Percentiles rank a stretch among this genome's conserved stretches.
Evolutionary conservation across 805 yeast genomes (phyloP).

Genomic region (Barnettozyma pratensis): DNA sequence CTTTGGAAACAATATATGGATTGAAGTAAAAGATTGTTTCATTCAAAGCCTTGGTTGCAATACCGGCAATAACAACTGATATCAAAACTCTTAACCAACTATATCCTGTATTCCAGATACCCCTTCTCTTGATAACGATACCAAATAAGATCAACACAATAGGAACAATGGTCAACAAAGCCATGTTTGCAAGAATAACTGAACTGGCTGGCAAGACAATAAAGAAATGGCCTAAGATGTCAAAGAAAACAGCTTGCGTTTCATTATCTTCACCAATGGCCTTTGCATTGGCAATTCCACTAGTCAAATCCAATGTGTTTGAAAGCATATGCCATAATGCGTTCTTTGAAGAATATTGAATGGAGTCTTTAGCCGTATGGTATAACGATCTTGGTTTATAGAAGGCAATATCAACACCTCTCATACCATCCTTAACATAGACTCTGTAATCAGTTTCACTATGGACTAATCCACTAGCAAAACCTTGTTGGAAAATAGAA

Average conservation of each 20-base stretch:
- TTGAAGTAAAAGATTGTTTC: conserved; percentile 37
- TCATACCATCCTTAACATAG: conserved; percentile 58
- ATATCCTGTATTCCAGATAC: conserved; percentile 44
- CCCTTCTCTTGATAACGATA: conserved; percentile 40
- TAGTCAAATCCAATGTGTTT: conserved; percentile 57
- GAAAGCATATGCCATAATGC: conserved; percentile 85
- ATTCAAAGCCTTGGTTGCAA: conserved; percentile 32
- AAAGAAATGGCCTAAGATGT: conserved; percentile 54
- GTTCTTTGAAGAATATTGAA: conserved; percentile 54
- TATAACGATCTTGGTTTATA: conserved; percentile 79
- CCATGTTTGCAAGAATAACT: conserved; percentile 47
- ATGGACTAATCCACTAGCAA: conserved; percentile 60
- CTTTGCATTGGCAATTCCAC: conserved; percentile 37
- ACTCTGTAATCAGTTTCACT: conserved; percentile 86
- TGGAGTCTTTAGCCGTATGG: conserved; percentile 73
- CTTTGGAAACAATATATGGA: conserved; percentile 48
- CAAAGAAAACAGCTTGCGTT: conserved; percentile 57
- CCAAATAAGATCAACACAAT: conserved; percentile 42
- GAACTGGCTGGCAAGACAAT: conserved; percentile 45
- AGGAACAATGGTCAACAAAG: conserved; percentile 52
- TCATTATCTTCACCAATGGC: conserved; percentile 28
- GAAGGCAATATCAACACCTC: conserved; percentile 90
- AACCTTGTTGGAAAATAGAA: conserved; percentile 81
- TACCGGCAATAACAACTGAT: conserved; percentile 42
- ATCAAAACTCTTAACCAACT: conserved; percentile 55